These are phyloP conservation scores for Mortierella claussenii DNA, from an alignment of 192 early-diverging fungal species.

Conservation along the genomic window DNA sequence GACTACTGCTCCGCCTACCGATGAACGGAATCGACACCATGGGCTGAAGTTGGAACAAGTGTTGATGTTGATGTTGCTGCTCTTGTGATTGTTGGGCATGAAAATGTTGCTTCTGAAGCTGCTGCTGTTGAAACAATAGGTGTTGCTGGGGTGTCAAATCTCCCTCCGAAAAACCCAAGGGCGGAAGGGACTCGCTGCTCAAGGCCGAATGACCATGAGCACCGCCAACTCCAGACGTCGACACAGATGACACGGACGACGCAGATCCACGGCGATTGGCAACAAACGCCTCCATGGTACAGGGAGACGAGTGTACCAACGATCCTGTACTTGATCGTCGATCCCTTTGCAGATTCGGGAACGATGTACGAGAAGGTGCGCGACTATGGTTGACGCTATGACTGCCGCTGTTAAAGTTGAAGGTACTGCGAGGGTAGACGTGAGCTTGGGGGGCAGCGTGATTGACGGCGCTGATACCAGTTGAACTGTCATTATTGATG, in stretches of 20 bases:
- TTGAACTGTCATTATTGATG: background rate
- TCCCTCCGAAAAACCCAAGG: slow-evolving; percentile 9
- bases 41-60: slow-evolving; percentile 3
- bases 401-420: too few species aligned
- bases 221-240: too few species aligned
- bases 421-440: background rate
- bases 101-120: background rate
- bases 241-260: slow-evolving; percentile 24
- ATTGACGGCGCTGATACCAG: slow-evolving; percentile 1
- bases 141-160: slow-evolving; percentile 25
- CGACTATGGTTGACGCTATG: too few species aligned
- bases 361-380: background rate
- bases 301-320: slow-evolving; percentile 27
- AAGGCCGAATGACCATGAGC: too few species aligned
- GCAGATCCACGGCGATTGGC: slow-evolving; percentile 46
- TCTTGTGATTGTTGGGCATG: slow-evolving; percentile 16
- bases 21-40: slow-evolving; percentile 38
- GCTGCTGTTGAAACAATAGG: slow-evolving; percentile 10
- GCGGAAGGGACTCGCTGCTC: background rate
- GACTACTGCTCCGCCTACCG: slow-evolving; percentile 41
- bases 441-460: background rate
- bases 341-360: slow-evolving; percentile 17
- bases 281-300: slow-evolving; percentile 46
- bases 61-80: slow-evolving; percentile 10
- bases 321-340: slow-evolving; percentile 47